These are phyloP conservation scores for Entelexis paramagnoliae DNA, from an alignment of 1,139 yeast species.

Conservation along the genomic window DNA sequence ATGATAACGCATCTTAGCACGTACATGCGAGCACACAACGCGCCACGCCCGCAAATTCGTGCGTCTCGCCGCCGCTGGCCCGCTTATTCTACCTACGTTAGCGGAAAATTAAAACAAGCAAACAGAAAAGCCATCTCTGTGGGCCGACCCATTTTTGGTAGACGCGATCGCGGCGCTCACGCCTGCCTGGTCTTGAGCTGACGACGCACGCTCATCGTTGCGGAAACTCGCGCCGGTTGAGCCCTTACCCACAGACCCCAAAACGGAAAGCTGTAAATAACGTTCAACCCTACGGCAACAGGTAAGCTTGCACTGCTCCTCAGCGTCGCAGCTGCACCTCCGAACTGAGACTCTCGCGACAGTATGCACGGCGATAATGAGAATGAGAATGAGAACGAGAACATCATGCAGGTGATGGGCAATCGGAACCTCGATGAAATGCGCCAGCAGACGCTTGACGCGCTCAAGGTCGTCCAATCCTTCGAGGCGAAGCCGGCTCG, in stretches of 20 bases:
- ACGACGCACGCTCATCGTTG: no score
- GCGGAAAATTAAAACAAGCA: no score
- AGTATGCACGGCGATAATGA: not conserved
- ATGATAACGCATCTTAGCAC: no score
- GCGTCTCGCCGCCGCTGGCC: no score
- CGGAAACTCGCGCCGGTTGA: no score
- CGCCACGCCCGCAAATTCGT: no score
- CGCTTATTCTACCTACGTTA: no score
- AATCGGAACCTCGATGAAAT: slow-evolving; percentile 7
- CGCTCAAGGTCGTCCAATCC: slow-evolving; percentile 12
- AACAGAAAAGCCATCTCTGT: no score
- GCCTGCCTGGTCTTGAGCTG: no score
- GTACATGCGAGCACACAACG: no score
- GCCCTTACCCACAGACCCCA: not conserved
- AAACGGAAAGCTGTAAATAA: slow-evolving; percentile 3
- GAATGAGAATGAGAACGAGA: not conserved
- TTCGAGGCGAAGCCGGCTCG: slow-evolving; percentile 14
- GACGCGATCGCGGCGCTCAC: no score
- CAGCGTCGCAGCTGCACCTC: not conserved
- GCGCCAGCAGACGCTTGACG: slow-evolving; percentile 15
- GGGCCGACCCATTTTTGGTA: no score
- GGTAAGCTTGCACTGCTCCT: not conserved
- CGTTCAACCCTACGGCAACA: not conserved
- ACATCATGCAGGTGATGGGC: not conserved
- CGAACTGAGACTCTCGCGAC: not conserved